Percentiles rank a stretch among this genome's conserved stretches.
phyloP scores from a whole-genome alignment of 345 rosid genomes.

The Capsella bursapastoris region DNA sequence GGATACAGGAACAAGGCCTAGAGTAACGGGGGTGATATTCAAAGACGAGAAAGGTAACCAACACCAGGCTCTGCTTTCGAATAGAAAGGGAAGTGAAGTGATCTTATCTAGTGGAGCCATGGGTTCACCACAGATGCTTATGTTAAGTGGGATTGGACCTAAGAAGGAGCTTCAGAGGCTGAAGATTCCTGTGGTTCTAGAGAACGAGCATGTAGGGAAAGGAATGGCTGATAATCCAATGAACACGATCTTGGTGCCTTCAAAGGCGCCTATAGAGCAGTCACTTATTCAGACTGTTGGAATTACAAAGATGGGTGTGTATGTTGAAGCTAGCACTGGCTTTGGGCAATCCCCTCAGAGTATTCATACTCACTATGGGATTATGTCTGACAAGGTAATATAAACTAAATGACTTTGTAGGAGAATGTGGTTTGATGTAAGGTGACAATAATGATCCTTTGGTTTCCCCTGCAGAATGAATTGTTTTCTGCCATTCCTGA shows the following conservation, averaged over 20 bases:
- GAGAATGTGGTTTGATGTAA: slow-evolving; percentile 27
- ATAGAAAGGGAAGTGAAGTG: slow-evolving; percentile 66
- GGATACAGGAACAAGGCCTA: slow-evolving; percentile 63
- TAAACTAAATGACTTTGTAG: not conserved
- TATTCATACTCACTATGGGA: slow-evolving; percentile 80
- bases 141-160: slow-evolving; percentile 94
- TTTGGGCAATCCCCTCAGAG: slow-evolving; percentile 78
- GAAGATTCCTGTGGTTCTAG: slow-evolving; percentile 65
- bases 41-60: slow-evolving; percentile 81
- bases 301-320: slow-evolving; percentile 86
- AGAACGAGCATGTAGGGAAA: slow-evolving; percentile 75
- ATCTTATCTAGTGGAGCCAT: slow-evolving; percentile 88
- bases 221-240: slow-evolving; percentile 96
- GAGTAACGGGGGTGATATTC: slow-evolving; percentile 78
- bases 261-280: slow-evolving; percentile 59
- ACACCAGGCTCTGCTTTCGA: slow-evolving; percentile 66
- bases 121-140: slow-evolving; percentile 84
- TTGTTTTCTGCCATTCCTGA: slow-evolving; percentile 69
- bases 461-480: slow-evolving; percentile 35
- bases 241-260: slow-evolving; percentile 82
- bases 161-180: slow-evolving; percentile 62
- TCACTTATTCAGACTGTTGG: slow-evolving; percentile 93
- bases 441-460: not conserved
- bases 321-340: slow-evolving; percentile 94
- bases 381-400: slow-evolving; percentile 82